Base-by-base conservation (phyloP, 1,284 basidiomycete species). In the Cutaneotrichosporon curvatum region DNA sequence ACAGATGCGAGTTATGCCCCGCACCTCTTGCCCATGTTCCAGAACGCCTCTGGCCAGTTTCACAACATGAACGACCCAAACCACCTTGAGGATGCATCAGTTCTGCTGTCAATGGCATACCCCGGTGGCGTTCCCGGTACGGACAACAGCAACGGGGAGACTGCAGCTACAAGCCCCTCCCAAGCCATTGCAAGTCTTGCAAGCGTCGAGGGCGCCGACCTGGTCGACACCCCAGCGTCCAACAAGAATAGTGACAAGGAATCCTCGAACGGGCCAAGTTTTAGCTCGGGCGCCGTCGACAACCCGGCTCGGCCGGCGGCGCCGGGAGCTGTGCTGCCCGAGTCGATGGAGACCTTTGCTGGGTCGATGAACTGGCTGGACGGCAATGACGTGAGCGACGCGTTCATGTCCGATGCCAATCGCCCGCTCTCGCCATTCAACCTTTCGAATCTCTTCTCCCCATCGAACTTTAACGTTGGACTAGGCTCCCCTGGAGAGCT, bases 91-190 rank as follows among this genome's bases (percentile, higher is more conserved):
- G 67, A 72, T 42, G 71, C 71, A 2, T 67, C 67, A 14, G 66
- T 66, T 4, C 56, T 72, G 4, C 51, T 72, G 16, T 68, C 66
- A 6, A 71, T 72, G 67, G 71, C 69, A 2, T 72, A 72, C 43
- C 61, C 62, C 10, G 60, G 63, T 12, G 62, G 60, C 15, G 56
- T 65, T 2, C 61, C 63, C 9, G 50, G 45, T 3, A 42, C 32
- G 22, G 18, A 22, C 20, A 32, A 37, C 42, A 31, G 37, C 25
- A 41, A 43, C 23, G 49, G 58, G 61, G 55, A 45, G 32, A n/a
- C 28, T 25, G 34, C 41, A 33, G 19, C 25, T 12, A 28, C 8
- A 7, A 22, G 22, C 20, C 33, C 41, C 10, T 40, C 22, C 5
- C 37, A 18, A 20, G 40, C 51, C 10, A 22, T 37, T 2, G 21